A percentile compares a stretch with the other conserved stretches of the same genome.
Evolutionary conservation across 805 yeast genomes (phyloP).

Genomic region (Ascoidea rubescens): DNA sequence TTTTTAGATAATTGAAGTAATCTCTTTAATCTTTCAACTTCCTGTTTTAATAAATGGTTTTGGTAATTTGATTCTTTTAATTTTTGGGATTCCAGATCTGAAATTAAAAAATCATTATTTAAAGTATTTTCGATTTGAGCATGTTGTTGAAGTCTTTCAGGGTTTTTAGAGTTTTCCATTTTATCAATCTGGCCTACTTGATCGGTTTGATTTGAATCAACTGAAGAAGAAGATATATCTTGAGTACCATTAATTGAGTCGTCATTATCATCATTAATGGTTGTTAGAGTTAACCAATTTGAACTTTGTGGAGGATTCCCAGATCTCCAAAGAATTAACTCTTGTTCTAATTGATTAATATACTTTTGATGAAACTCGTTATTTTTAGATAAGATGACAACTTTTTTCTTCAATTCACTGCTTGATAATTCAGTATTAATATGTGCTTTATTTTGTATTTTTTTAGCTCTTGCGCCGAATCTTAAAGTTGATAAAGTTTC

Average conservation of each 20-base stretch:
- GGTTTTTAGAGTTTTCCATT: background rate
- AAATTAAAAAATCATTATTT: too few relatives aligned
- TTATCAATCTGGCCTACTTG: background rate
- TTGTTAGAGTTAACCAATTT: background rate
- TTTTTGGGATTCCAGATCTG: constrained; percentile 5
- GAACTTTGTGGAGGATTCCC: constrained; percentile 2
- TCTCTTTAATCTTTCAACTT: constrained; percentile 4
- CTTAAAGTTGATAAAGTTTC: constrained; percentile 64
- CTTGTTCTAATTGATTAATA: constrained; percentile 25
- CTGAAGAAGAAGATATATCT: too few relatives aligned
- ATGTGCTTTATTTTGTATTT: constrained; percentile 49
- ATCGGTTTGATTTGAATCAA: too few relatives aligned
- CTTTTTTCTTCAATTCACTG: constrained; percentile 23
- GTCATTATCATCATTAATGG: background rate
- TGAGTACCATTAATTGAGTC: background rate
- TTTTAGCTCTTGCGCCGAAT: constrained; percentile 63
- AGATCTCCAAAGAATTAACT: constrained; percentile 9
- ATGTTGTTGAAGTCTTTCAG: constrained; percentile 10
- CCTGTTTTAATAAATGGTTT: constrained; percentile 8
- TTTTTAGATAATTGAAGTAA: too few relatives aligned
- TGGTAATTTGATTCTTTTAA: constrained; percentile 5
- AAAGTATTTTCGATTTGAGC: too few relatives aligned
- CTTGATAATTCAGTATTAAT: constrained; percentile 45
- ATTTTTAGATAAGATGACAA: constrained; percentile 4
- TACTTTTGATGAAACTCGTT: constrained; percentile 15